Percentiles rank a stretch among this genome's conserved stretches.
These are phyloP conservation scores for Phytomonas sp. DNA, from an alignment of 208 protist species.

Conservation along the genomic window DNA sequence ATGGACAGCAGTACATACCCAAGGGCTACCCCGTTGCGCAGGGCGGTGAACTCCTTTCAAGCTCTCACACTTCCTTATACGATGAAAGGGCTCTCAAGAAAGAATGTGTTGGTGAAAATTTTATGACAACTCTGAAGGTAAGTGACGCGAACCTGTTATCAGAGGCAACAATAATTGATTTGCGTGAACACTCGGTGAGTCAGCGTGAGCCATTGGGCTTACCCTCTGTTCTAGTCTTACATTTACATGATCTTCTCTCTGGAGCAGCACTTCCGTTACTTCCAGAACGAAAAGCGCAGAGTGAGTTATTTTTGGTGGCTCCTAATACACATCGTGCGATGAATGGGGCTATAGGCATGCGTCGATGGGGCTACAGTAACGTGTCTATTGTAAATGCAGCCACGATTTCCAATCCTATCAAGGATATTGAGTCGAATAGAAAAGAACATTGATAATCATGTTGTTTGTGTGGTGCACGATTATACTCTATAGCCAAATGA, in stretches of 20 bases:
- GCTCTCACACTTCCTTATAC: not conserved
- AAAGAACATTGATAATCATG: not conserved
- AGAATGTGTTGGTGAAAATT: conserved; percentile 2
- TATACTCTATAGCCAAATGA: not conserved
- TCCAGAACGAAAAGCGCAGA: conserved; percentile 24
- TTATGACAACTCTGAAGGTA: conserved; percentile 10
- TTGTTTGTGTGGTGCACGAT: not conserved
- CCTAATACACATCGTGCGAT: conserved; percentile 36
- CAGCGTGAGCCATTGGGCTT: conserved; percentile 14
- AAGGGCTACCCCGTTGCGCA: conserved; percentile 21
- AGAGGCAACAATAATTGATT: conserved; percentile 55
- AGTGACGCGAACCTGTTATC: not conserved
- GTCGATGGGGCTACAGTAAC: conserved; percentile 64
- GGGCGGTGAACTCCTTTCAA: not conserved
- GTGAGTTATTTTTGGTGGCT: conserved; percentile 59
- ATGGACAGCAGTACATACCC: conserved; percentile 53
- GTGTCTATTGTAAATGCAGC: conserved; percentile 34
- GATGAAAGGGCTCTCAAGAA: conserved; percentile 1
- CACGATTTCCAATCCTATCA: conserved; percentile 20
- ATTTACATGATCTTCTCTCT: conserved; percentile 74
- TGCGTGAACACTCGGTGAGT: conserved; percentile 39
- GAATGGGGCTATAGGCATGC: conserved; percentile 42
- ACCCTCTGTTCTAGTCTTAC: conserved; percentile 34
- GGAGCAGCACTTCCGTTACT: conserved; percentile 62
- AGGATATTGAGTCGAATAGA: not conserved